Percentiles rank a stretch among this genome's conserved stretches.
Conservation (phyloP, 352 stramenopile genomes). For the Phytopythium ostracodes region DNA sequence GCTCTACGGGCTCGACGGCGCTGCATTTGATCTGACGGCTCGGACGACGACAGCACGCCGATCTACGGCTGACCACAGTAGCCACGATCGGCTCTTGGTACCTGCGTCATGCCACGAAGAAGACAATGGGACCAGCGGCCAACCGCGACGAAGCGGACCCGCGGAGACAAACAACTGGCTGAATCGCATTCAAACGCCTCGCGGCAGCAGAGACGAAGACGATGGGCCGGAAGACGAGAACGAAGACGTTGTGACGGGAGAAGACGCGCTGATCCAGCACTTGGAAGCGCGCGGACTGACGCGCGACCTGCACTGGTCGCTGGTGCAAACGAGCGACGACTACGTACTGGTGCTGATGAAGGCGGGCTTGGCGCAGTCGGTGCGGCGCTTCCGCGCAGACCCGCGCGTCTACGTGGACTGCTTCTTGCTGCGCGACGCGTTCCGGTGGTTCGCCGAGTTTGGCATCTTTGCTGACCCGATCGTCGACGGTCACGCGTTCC, state of each 20-base stretch:
- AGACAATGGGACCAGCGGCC: background rate
- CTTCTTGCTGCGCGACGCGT: conserved; percentile 70
- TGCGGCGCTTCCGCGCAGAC: conserved; percentile 67
- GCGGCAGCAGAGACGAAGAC: background rate
- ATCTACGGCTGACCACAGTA: no score
- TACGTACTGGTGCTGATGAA: conserved; percentile 71
- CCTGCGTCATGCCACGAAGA: no score
- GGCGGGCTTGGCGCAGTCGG: conserved; percentile 35
- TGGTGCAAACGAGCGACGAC: conserved; percentile 61
- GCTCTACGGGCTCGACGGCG: conserved; percentile 62
- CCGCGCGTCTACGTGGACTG: conserved; percentile 68
- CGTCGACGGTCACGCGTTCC: conserved; percentile 39
- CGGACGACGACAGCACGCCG: background rate
- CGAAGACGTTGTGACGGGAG: background rate
- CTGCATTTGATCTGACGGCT: conserved; percentile 29
- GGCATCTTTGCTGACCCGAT: conserved; percentile 38
- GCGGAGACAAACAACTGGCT: background rate
- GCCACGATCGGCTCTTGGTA: background rate
- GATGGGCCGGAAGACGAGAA: background rate
- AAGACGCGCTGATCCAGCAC: background rate
- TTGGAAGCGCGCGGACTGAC: conserved; percentile 28
- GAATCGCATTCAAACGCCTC: background rate
- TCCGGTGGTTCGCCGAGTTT: conserved; percentile 50
- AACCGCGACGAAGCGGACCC: background rate
- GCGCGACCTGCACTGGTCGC: conserved; percentile 32